Evolutionary conservation across 805 yeast species (phyloP), one percentile per base, ranked within the genome.

Genomic region (Candida yuanshanica): DNA sequence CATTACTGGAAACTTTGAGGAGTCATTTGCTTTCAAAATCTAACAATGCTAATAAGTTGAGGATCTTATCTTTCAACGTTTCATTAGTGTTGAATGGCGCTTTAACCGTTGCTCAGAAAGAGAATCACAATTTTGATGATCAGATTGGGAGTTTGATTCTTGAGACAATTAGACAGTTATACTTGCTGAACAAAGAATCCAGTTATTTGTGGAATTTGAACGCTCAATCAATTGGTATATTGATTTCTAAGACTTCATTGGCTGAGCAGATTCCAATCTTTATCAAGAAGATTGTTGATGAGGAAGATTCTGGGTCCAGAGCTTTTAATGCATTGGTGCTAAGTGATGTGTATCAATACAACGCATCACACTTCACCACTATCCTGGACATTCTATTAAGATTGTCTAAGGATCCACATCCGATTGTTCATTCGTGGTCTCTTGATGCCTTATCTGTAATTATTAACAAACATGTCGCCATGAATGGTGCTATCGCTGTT

Each of bases 1-100:
- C 97, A 1, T 69, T 93, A n/a, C 61, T 93, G 17, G 97, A 91
- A 53, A 85, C 81, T 40, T 62, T 93, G 46, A 73, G 89, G 48
- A 67, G 81, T 4, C 68, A 72, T 14, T 46, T 81, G 27, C 65
- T 74, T 36, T 67, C 76, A 22, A 62, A 70, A 40, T 48, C 56
- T 5, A 53, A 62, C 2, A 55, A 53, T 5, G 49, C 59, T 2
- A 53, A 65, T 7, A 61, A 71, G 27, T 56, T 60, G 14, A 57
- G 59, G 0, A 85, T 90, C 0, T 68, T 83, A 8, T 60, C 72
- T 1, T 66, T 82, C 5, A 90, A 90, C 53, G 59, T 75, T 1
- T 65, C 84, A 0, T 68, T 83, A 18, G 84, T 91, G 0, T 49
- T 89, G 2, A 78, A 81, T 53, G 79, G 81, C 6, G 53, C 68